Evolutionary conservation across 768 basidiomycete species (phyloP).

Genomic region (Tulasnella sp.): DNA sequence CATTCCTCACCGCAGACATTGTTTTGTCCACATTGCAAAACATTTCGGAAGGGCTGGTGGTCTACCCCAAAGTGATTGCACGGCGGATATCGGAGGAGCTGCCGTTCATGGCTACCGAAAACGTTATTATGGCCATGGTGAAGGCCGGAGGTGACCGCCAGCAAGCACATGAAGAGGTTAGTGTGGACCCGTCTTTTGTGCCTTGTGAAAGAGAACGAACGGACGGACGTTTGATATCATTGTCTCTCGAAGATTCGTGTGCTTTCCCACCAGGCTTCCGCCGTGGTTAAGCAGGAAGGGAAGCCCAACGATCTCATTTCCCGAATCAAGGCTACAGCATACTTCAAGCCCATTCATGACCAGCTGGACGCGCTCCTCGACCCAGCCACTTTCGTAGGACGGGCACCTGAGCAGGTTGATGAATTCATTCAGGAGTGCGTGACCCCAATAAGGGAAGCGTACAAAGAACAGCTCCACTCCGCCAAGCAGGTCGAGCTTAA

Average conservation of each 20-base stretch:
- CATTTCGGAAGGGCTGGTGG: conserved; percentile 97
- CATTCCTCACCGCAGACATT: conserved; percentile 95
- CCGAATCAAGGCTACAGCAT: conserved; percentile 71
- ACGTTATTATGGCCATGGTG: conserved; percentile 98
- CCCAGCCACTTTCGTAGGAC: conserved; percentile 83
- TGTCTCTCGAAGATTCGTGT: conserved; percentile 48
- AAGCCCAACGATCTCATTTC: conserved; percentile 94
- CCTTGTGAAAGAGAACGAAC: conserved; percentile 32
- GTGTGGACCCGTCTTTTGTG: conserved; percentile 41
- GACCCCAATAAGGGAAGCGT: conserved; percentile 61
- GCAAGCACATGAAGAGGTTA: conserved; percentile 93
- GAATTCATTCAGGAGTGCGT: conserved; percentile 85
- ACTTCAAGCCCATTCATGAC: conserved; percentile 82
- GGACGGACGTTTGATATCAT: conserved; percentile 12
- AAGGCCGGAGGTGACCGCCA: conserved; percentile 93
- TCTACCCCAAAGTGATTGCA: conserved; percentile 93
- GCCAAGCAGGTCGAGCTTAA: conserved; percentile 42
- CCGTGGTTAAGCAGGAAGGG: conserved; percentile 92
- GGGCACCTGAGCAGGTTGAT: conserved; percentile 94
- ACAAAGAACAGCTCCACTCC: conserved; percentile 39
- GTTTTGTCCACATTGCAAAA: conserved; percentile 94
- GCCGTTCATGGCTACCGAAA: conserved; percentile 99
- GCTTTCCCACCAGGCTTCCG: conserved; percentile 88
- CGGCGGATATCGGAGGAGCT: conserved; percentile 90
- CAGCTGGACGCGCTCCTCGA: conserved; percentile 78